Percentiles rank a stretch among this genome's conserved stretches.
phyloP scores from a whole-genome alignment of 2,329 filamentous ascomycete species.

The Fusarium longipes region DNA sequence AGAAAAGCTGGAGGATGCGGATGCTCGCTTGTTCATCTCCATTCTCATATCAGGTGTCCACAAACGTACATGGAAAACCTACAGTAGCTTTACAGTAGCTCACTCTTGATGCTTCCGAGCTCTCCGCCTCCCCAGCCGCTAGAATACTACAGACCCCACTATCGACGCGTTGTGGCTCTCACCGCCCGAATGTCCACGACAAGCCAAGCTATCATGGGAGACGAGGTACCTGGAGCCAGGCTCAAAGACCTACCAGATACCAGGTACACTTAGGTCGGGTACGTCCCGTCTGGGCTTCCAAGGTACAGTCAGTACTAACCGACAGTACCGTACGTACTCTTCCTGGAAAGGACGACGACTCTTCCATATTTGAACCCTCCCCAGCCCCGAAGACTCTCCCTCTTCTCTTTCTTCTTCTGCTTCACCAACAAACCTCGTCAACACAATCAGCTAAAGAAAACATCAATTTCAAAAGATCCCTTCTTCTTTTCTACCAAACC shows the following conservation, averaged over 20 bases:
- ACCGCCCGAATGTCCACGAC: slow-evolving; percentile 36
- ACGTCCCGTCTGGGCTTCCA: no score
- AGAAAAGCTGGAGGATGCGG: slow-evolving; percentile 20
- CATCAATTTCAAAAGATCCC: slow-evolving; percentile 10
- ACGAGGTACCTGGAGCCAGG: neutral
- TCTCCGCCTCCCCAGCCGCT: slow-evolving; percentile 38
- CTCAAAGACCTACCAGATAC: neutral
- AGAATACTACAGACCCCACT: slow-evolving; percentile 45
- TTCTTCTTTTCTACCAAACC: slow-evolving; percentile 10
- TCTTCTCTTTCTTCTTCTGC: slow-evolving; percentile 14
- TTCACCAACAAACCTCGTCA: slow-evolving; percentile 31
- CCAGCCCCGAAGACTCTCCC: slow-evolving; percentile 18
- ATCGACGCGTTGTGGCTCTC: slow-evolving; percentile 39
- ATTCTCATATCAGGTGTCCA: slow-evolving; percentile 33
- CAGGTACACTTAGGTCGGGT: neutral
- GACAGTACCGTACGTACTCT: neutral
- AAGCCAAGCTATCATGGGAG: slow-evolving; percentile 1
- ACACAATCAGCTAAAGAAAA: slow-evolving; percentile 21
- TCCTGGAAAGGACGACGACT: neutral
- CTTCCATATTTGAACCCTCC: slow-evolving; percentile 41
- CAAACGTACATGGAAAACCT: slow-evolving; percentile 29
- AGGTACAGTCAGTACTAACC: no score
- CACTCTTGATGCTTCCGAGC: slow-evolving; percentile 28
- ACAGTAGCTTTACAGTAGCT: slow-evolving; percentile 28
- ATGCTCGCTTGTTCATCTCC: slow-evolving; percentile 7